These are phyloP conservation scores for Parietaria judaica DNA, from an alignment of 306 rosid genomes.

Conservation along the genomic window DNA sequence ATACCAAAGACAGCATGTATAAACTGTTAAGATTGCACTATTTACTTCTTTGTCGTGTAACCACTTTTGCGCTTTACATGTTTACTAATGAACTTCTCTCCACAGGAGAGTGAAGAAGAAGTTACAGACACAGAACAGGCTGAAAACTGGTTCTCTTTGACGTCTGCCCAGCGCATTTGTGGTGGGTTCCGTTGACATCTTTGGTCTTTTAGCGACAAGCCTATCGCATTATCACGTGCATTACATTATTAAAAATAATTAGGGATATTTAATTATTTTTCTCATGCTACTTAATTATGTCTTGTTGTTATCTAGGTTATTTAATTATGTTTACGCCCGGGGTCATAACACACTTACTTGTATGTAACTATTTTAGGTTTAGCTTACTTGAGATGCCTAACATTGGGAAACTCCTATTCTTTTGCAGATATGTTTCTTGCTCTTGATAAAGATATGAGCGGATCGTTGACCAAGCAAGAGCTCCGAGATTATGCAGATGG, in stretches of 20 bases:
- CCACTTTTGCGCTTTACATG: constrained; percentile 3
- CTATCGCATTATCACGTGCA: no score
- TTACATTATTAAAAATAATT: no score
- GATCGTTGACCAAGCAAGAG: constrained; percentile 92
- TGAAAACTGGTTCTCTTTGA: constrained; percentile 97
- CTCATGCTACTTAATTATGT: background rate
- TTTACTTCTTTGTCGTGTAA: background rate
- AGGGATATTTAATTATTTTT: background rate
- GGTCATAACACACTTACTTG: no score
- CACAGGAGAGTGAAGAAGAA: constrained; percentile 98
- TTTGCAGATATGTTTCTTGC: constrained; percentile 82
- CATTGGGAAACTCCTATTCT: constrained; percentile 12
- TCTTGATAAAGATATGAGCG: constrained; percentile 74
- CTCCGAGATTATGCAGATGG: constrained; percentile 97
- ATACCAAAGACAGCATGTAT: background rate
- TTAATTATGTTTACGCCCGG: background rate
- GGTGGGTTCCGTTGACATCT: constrained; percentile 50
- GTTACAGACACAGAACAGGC: constrained; percentile 98
- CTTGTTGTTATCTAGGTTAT: no score
- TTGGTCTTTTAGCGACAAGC: background rate
- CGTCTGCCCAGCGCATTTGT: constrained; percentile 95
- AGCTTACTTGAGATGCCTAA: constrained; percentile 1
- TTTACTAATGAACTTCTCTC: constrained; percentile 8
- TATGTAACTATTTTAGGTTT: constrained; percentile 2
- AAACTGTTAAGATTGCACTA: background rate